Evolutionary conservation across 371 early-diverging fungal species (phyloP), one percentile per base, ranked within the genome.

Genomic region (Dichotomocladium elegans): DNA sequence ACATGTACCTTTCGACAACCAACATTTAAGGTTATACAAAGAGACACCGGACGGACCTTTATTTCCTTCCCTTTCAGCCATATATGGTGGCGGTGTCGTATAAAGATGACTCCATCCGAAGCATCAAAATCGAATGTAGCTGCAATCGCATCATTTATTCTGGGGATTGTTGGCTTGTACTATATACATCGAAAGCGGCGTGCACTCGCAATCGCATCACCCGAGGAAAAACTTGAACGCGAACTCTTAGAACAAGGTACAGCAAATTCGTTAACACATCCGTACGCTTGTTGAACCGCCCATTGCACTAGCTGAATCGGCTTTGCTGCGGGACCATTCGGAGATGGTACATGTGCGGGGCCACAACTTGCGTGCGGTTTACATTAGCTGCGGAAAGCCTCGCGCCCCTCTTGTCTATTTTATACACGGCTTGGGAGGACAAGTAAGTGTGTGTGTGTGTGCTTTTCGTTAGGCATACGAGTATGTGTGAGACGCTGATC

Each of bases 351-450:
- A 61, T 30, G 72, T 82, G 15, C 73, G 77, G 53, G 74, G 72
- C 21, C 84, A 82, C 55, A 55, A 49, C 21, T 69, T 85, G 40
- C 75, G 87, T 9, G 76, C 82, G 37, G 80, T 83, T 9, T 82
- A 83, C 61, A 77, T 82, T 31, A 64, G 66, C 17, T 76, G 80
- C 34, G 62, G 81, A 14, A 80, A 81, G 1, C 74, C 40, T 1
- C 28, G 27, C 25, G 62, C 70, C 27, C 83, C 83, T 4, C 47
- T 78, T 9, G 40, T 83, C 5, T 61, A 81, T 8, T 80, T 83
- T 61, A 74, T 83, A 26, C 84, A 83, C 47, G 84, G 84, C 19
- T 62, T 83, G 30, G 84, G 84, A 22, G 82, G 78, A 26, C 83
- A 82, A 70, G 80, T 77, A 63, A 59, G 34, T 33, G n/a, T n/a